phyloP scores from a whole-genome alignment of 2,329 filamentous ascomycete species.

The Didymellaceae sp. region DNA sequence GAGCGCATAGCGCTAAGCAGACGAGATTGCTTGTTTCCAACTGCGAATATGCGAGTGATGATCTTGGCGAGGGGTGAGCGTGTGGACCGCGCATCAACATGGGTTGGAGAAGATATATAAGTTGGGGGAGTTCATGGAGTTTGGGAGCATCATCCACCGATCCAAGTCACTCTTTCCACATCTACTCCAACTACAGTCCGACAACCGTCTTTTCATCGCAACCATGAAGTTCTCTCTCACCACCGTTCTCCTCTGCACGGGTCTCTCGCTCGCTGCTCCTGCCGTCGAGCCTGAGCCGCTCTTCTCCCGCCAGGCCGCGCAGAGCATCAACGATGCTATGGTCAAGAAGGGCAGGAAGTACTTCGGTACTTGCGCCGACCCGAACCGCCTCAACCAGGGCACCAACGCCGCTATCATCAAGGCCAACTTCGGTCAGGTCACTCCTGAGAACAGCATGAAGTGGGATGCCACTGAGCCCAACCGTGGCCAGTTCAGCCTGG shows the following conservation, averaged over 20 bases:
- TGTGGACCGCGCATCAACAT: too few species aligned
- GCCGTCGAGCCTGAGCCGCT: constrained; percentile 40
- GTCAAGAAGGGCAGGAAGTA: constrained; percentile 71
- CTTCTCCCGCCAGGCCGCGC: constrained; percentile 40
- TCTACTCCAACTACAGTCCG: neutral
- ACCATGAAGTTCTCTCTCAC: constrained; percentile 43
- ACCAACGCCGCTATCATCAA: constrained; percentile 65
- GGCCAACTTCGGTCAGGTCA: constrained; percentile 69
- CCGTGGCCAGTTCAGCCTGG: constrained; percentile 56
- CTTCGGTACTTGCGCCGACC: constrained; percentile 66
- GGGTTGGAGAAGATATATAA: neutral
- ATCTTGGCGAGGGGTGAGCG: neutral
- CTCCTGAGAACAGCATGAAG: constrained; percentile 74
- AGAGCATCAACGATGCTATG: constrained; percentile 64
- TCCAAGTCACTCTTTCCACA: neutral
- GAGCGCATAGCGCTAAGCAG: neutral
- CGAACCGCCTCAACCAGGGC: constrained; percentile 58
- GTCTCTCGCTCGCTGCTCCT: constrained; percentile 35
- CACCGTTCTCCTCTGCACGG: constrained; percentile 38
- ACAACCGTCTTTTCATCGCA: neutral
- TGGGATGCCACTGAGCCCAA: constrained; percentile 65
- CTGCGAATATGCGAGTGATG: neutral
- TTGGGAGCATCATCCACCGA: neutral
- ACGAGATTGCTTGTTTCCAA: neutral
- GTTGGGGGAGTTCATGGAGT: neutral